phyloP scores from a whole-genome alignment of 768 basidiomycete species.

The Atractiella rhizophila region DNA sequence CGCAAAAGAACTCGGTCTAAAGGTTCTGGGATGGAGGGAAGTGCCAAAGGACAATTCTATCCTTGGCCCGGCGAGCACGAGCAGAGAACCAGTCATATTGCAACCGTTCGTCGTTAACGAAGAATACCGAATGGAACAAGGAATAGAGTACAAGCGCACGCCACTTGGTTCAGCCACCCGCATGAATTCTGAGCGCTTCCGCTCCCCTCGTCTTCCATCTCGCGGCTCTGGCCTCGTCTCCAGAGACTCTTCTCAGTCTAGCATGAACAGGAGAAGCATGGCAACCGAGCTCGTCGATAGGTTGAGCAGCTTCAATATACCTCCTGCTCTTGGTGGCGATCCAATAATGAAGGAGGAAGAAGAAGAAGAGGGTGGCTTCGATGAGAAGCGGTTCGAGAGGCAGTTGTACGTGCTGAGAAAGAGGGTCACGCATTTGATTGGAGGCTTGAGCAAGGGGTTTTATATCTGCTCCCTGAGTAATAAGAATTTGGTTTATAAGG shows the following conservation, averaged over 20 bases:
- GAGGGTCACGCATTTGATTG: conserved; percentile 85
- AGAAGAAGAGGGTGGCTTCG: conserved; percentile 38
- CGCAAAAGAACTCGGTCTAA: conserved; percentile 53
- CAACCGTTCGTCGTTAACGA: conserved; percentile 90
- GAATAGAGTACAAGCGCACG: too few relatives aligned
- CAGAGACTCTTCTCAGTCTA: too few relatives aligned
- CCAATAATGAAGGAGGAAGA: conserved; percentile 27
- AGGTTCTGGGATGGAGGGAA: conserved; percentile 89
- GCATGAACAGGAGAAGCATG: too few relatives aligned
- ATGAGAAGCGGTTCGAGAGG: conserved; percentile 67
- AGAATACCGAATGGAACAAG: conserved; percentile 55
- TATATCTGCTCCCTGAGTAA: conserved; percentile 91
- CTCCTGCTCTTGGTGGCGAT: too few relatives aligned
- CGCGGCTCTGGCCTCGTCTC: too few relatives aligned
- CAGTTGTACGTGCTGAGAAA: conserved; percentile 95
- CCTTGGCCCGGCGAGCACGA: conserved; percentile 79
- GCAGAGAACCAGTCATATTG: conserved; percentile 77
- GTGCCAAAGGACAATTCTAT: conserved; percentile 91
- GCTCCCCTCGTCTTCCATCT: too few relatives aligned
- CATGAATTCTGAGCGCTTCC: too few relatives aligned
- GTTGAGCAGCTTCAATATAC: too few relatives aligned
- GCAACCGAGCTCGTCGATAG: too few relatives aligned
- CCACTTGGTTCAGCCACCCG: conserved; percentile 10
- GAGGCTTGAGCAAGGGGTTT: conserved; percentile 80
- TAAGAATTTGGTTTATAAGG: conserved; percentile 97